phyloP scores from a whole-genome alignment of 1,284 basidiomycete genomes.

The Ceratobasidium theobromae region DNA sequence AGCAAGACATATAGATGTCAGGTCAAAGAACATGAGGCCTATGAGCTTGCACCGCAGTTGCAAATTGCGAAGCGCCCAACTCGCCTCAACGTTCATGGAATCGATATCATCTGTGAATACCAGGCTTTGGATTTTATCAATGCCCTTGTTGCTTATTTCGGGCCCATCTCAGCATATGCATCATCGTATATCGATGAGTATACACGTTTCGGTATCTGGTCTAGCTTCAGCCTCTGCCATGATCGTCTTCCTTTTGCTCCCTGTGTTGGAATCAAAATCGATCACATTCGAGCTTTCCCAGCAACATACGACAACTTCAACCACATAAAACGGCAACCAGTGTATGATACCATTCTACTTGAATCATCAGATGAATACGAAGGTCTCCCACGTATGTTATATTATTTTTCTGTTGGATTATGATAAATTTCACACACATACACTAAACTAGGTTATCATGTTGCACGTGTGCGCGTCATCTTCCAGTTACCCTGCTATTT shows the following conservation, averaged over 20 bases:
- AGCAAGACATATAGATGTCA: not conserved
- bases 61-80: not conserved
- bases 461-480: slow-evolving; percentile 4
- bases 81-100: not conserved
- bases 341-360: not conserved
- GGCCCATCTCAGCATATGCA: not conserved
- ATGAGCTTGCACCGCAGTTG: not conserved
- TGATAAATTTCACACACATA: not conserved
- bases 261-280: not conserved
- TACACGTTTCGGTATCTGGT: not conserved
- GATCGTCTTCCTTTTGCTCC: not conserved
- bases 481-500: not conserved
- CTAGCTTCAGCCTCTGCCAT: not conserved
- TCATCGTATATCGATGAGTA: not conserved
- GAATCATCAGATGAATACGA: not conserved
- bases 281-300: slow-evolving; percentile 1
- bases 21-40: not conserved
- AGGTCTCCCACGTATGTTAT: not conserved
- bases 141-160: not conserved
- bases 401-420: not conserved
- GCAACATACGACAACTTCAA: not conserved
- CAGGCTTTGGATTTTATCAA: not conserved
- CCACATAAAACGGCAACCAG: not conserved
- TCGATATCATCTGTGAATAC: not conserved
- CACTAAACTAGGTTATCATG: not conserved